Evolutionary conservation across 192 early-diverging fungal genomes (phyloP).

Genomic region (Umbelopsis sp.): DNA sequence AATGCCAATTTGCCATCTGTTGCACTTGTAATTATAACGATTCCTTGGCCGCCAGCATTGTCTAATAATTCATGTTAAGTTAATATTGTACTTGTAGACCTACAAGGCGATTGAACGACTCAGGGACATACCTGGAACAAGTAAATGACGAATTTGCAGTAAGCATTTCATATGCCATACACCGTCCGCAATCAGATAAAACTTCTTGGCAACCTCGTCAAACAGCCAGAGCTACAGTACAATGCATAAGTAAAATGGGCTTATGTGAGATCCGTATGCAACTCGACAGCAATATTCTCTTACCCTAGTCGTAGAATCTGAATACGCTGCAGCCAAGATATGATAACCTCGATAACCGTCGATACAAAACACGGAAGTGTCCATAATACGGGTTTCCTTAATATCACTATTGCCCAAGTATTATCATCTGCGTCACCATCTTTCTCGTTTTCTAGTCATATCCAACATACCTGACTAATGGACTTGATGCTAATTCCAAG

Average conservation of each 20-base stretch:
- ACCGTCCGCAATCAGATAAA: slow-evolving; percentile 50
- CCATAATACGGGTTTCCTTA: slow-evolving; percentile 79
- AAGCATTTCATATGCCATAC: slow-evolving; percentile 67
- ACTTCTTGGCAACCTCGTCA: slow-evolving; percentile 49
- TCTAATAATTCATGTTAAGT: background rate
- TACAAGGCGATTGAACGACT: too few species aligned
- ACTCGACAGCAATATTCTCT: background rate
- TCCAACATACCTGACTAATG: slow-evolving; percentile 38
- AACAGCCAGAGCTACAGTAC: slow-evolving; percentile 57
- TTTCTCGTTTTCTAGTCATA: background rate
- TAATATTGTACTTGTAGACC: too few species aligned
- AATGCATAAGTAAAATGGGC: background rate
- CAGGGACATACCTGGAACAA: slow-evolving; percentile 27
- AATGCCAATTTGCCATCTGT: slow-evolving; percentile 47
- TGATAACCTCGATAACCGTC: slow-evolving; percentile 35
- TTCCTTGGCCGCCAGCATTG: slow-evolving; percentile 23
- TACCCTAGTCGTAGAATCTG: slow-evolving; percentile 65
- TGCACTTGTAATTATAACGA: slow-evolving; percentile 56
- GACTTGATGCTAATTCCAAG: slow-evolving; percentile 47
- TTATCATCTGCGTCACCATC: background rate
- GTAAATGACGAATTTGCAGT: slow-evolving; percentile 52
- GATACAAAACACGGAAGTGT: slow-evolving; percentile 50
- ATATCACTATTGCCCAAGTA: slow-evolving; percentile 35
- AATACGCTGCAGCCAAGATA: slow-evolving; percentile 70
- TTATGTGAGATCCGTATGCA: background rate